Evolutionary conservation across 2,329 filamentous ascomycete genomes (phyloP).

Genomic region (Coniochaeta prunicola): DNA sequence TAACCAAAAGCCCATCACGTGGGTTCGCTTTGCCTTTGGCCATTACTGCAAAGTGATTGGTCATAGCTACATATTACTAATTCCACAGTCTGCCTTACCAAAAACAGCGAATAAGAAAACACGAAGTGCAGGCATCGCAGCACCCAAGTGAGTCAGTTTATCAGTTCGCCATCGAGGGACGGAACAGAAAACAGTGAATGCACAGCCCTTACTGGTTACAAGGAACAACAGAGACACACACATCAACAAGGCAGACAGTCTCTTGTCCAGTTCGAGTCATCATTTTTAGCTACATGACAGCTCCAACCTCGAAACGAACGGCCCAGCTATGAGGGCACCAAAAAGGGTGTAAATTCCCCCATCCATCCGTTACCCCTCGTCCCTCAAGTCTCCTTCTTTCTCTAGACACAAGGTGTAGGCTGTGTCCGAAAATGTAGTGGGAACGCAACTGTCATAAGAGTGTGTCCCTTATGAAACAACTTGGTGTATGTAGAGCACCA

Average conservation of each 20-base stretch:
- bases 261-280: not conserved
- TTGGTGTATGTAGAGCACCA: not conserved
- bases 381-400: not conserved
- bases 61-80: constrained; percentile 5
- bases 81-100: constrained; percentile 8
- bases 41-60: not conserved
- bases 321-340: not conserved
- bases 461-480: no score
- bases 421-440: not conserved
- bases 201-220: not conserved
- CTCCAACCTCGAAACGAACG: not conserved
- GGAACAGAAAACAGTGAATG: not conserved
- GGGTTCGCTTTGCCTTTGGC: not conserved
- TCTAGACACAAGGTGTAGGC: not conserved
- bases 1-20: not conserved
- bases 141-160: not conserved
- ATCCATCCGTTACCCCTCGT: not conserved
- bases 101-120: not conserved
- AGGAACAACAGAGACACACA: not conserved
- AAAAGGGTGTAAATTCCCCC: constrained; percentile 11
- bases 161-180: not conserved
- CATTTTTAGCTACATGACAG: not conserved
- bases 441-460: no score
- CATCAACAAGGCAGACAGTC: not conserved
- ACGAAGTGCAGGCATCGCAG: not conserved